phyloP scores from a whole-genome alignment of 805 yeast species.

The Candida caryicola region DNA sequence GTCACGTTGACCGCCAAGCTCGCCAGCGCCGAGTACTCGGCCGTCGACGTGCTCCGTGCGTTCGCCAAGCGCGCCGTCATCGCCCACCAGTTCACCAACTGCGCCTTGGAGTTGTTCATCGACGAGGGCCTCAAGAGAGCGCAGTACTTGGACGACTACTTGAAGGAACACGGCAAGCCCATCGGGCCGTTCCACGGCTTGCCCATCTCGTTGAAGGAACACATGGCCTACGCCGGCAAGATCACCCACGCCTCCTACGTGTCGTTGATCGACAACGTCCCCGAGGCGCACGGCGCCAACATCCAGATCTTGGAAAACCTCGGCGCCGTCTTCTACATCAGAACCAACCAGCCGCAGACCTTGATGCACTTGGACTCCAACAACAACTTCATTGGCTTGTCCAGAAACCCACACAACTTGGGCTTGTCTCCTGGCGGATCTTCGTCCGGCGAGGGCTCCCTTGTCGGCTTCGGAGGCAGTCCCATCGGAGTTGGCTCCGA shows the following conservation, averaged over 20 bases:
- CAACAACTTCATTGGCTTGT: slow-evolving; percentile 58
- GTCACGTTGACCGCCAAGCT: slow-evolving; percentile 41
- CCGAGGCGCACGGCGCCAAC: slow-evolving; percentile 46
- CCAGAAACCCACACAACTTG: slow-evolving; percentile 58
- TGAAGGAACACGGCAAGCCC: slow-evolving; percentile 43
- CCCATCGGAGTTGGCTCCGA: slow-evolving; percentile 67
- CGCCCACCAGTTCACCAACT: slow-evolving; percentile 61
- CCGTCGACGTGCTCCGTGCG: slow-evolving; percentile 56
- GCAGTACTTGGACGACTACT: slow-evolving; percentile 51
- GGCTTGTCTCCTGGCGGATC: slow-evolving; percentile 67
- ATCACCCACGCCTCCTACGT: slow-evolving; percentile 63
- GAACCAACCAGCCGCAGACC: slow-evolving; percentile 69
- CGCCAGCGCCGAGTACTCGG: slow-evolving; percentile 44
- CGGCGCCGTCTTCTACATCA: slow-evolving; percentile 58
- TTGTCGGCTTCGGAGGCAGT: slow-evolving; percentile 57
- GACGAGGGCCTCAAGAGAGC: slow-evolving; percentile 61
- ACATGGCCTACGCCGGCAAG: slow-evolving; percentile 51
- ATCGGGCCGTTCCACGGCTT: slow-evolving; percentile 67
- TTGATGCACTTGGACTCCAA: slow-evolving; percentile 67
- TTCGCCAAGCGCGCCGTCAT: slow-evolving; percentile 63
- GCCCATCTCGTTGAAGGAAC: slow-evolving; percentile 66
- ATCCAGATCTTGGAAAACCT: slow-evolving; percentile 45
- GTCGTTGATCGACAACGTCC: slow-evolving; percentile 45
- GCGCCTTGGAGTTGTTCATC: slow-evolving; percentile 59
- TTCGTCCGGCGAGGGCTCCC: slow-evolving; percentile 70